Percentiles rank a stretch among this genome's conserved stretches.
These are phyloP conservation scores for Scedosporium dehoogii DNA, from an alignment of 2,329 filamentous ascomycete species.

Conservation along the genomic window DNA sequence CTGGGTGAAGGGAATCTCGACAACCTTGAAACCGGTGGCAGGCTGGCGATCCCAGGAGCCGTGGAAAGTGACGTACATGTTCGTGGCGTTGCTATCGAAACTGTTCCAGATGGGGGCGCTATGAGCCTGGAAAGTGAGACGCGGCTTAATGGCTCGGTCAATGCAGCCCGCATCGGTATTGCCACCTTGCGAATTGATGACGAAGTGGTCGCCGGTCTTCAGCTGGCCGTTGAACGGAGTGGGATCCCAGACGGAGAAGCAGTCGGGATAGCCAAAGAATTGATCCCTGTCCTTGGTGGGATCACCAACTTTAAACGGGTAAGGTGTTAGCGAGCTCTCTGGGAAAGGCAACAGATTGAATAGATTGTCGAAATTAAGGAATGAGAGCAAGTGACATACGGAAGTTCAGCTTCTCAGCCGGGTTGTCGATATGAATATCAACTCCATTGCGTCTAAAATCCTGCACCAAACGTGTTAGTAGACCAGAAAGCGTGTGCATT, in stretches of 20 bases:
- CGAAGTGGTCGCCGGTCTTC: conserved; percentile 25
- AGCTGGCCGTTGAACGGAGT: conserved; percentile 18
- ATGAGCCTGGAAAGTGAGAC: conserved; percentile 47
- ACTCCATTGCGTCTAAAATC: conserved; percentile 38
- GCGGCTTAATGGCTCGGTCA: conserved; percentile 24
- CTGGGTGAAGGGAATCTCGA: conserved; percentile 22
- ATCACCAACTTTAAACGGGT: conserved; percentile 15
- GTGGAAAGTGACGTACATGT: conserved; percentile 50
- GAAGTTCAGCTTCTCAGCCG: conserved; percentile 57
- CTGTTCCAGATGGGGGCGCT: conserved; percentile 51
- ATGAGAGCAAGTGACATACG: conserved; percentile 29
- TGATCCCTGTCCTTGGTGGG: conserved; percentile 17
- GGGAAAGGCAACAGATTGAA: conserved; percentile 13
- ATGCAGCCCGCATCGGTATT: conserved; percentile 25
- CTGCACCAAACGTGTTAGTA: conserved; percentile 7
- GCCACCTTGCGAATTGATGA: conserved; percentile 21
- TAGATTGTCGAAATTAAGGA: neutral
- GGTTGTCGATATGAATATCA: conserved; percentile 51
- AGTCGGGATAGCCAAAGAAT: conserved; percentile 51
- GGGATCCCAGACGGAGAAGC: conserved; percentile 46
- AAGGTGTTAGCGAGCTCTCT: conserved; percentile 24
- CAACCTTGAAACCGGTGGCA: conserved; percentile 27
- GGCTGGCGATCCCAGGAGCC: conserved; percentile 41
- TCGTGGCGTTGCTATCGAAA: conserved; percentile 40
- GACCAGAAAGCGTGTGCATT: neutral